Percentiles rank a stretch among this genome's conserved stretches.
phyloP scores from a whole-genome alignment of 257 asterid species.

The Verbascum thapsus region DNA sequence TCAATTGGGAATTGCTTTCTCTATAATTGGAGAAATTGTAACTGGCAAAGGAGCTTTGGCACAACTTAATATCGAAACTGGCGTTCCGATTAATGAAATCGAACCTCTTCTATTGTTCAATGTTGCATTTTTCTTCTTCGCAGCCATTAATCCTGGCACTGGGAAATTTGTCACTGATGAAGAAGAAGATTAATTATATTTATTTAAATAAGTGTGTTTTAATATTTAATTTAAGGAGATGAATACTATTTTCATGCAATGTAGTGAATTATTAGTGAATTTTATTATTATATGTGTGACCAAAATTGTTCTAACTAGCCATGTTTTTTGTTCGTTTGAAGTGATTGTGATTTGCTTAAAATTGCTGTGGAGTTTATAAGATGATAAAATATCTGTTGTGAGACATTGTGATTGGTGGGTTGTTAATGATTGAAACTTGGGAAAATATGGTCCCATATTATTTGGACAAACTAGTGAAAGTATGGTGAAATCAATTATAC shows the following conservation, averaged over 20 bases:
- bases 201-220: not conserved
- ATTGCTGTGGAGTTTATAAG: too few species aligned
- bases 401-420: too few species aligned
- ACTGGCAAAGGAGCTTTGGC: constrained; percentile 98
- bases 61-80: constrained; percentile 86
- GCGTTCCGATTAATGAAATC: constrained; percentile 79
- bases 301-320: too few species aligned
- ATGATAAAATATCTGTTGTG: too few species aligned
- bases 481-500: too few species aligned
- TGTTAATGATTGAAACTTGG: too few species aligned
- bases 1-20: constrained; percentile 87
- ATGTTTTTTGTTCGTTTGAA: too few species aligned
- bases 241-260: not conserved
- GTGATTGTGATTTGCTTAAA: too few species aligned
- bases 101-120: constrained; percentile 91
- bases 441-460: too few species aligned
- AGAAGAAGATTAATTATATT: constrained; percentile 47
- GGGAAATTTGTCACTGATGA: constrained; percentile 88
- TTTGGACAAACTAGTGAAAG: too few species aligned
- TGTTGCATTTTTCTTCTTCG: constrained; percentile 81
- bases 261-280: constrained; percentile 13
- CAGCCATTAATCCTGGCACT: constrained; percentile 91
- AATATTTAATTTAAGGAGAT: not conserved
- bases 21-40: constrained; percentile 84
- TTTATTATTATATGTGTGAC: not conserved